Percentiles rank a stretch among this genome's conserved stretches.
Evolutionary conservation across 2,329 filamentous ascomycete genomes (phyloP).

Genomic region (Amauroascus verrucosus): DNA sequence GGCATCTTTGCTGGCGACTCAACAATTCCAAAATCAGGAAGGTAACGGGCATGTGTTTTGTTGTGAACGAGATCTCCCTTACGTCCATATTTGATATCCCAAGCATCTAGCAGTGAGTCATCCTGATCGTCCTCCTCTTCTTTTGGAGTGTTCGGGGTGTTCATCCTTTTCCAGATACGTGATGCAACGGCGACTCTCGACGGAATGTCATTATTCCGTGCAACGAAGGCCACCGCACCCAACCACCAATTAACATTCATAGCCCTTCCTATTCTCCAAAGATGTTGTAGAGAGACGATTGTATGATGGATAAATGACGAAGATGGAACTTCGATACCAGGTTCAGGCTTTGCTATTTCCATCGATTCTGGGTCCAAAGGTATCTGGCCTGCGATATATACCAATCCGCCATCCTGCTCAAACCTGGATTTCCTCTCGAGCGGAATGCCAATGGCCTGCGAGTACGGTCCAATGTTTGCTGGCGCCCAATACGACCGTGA

Average conservation of each 20-base stretch:
- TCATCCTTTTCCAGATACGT: constrained; percentile 38
- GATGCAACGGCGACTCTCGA: constrained; percentile 32
- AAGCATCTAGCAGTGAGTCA: constrained; percentile 37
- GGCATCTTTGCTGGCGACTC: constrained; percentile 37
- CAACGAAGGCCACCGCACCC: constrained; percentile 64
- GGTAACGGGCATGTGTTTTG: constrained; percentile 18
- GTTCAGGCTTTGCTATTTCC: constrained; percentile 34
- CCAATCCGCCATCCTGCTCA: constrained; percentile 24
- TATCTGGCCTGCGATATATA: constrained; percentile 82
- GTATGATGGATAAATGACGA: constrained; percentile 49
- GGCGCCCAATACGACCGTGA: constrained; percentile 94
- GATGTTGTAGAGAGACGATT: constrained; percentile 70
- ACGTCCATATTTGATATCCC: constrained; percentile 48
- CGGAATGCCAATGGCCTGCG: constrained; percentile 63
- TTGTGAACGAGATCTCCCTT: constrained; percentile 34
- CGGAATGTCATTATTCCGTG: constrained; percentile 30
- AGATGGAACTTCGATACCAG: constrained; percentile 15
- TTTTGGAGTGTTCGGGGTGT: constrained; percentile 18
- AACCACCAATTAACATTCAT: constrained; percentile 66
- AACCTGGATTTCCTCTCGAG: constrained; percentile 25
- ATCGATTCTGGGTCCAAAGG: constrained; percentile 74
- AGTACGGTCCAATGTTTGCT: constrained; percentile 94
- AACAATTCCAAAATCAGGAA: constrained; percentile 24
- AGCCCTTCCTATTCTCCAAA: constrained; percentile 69
- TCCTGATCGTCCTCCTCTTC: constrained; percentile 39